Conservation (phyloP, 371 early-diverging fungal species). For the Dichotomocladium elegans region DNA sequence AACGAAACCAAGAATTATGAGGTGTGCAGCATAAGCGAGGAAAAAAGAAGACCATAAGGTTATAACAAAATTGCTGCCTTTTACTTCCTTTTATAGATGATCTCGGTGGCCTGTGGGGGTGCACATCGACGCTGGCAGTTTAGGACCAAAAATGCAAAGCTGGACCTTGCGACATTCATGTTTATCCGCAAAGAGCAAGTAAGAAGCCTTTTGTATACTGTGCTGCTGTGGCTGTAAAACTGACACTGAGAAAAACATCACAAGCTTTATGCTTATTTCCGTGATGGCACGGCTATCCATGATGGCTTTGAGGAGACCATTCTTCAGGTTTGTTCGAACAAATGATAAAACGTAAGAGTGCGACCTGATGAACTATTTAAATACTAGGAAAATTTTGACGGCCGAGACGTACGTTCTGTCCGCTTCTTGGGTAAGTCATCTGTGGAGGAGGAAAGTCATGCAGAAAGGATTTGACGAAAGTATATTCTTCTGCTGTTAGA, state of each 20-base stretch:
- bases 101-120: constrained; percentile 60
- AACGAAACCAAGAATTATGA: constrained; percentile 69
- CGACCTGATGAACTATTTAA: not conserved
- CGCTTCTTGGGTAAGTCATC: constrained; percentile 25
- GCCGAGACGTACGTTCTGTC: constrained; percentile 55
- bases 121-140: constrained; percentile 59
- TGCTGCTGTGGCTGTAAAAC: no score
- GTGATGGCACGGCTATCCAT: constrained; percentile 34
- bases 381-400: constrained; percentile 49
- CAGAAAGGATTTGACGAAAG: no score
- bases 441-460: no score
- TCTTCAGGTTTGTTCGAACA: constrained; percentile 26
- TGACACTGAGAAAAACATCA: no score
- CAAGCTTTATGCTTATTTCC: constrained; percentile 46
- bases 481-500: no score
- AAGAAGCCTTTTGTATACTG: no score
- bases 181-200: constrained; percentile 53
- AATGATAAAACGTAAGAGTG: no score
- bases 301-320: constrained; percentile 49
- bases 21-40: no score
- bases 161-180: constrained; percentile 47
- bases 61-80: not conserved
- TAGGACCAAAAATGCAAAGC: constrained; percentile 38
- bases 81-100: constrained; percentile 19
- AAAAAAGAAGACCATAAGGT: not conserved